Conservation (phyloP, 768 basidiomycete species). For the Trametes cubensis region DNA sequence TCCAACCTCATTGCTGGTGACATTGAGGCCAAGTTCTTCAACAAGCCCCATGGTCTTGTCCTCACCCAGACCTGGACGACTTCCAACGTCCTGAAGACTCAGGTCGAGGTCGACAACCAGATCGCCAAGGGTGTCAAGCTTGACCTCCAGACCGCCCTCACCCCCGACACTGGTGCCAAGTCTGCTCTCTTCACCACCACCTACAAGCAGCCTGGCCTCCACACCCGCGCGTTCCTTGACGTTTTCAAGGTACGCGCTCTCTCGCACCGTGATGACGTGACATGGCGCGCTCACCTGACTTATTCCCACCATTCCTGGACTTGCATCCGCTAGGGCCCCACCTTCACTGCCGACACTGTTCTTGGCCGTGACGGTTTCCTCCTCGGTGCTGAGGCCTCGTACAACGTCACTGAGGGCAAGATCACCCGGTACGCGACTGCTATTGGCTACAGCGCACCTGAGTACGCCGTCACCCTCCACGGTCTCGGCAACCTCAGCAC, state of each 20-base stretch:
- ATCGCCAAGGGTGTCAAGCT: constrained; percentile 97
- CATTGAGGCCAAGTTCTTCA: constrained; percentile 92
- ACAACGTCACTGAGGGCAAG: constrained; percentile 93
- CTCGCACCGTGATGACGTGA: constrained; percentile 23
- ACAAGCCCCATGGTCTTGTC: constrained; percentile 90
- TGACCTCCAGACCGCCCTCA: constrained; percentile 80
- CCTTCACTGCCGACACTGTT: constrained; percentile 95
- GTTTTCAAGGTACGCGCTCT: constrained; percentile 82
- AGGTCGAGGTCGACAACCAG: constrained; percentile 95
- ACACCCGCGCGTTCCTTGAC: constrained; percentile 89
- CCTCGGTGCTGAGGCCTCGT: constrained; percentile 92
- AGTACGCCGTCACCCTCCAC: constrained; percentile 93
- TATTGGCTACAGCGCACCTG: constrained; percentile 92
- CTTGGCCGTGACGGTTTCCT: constrained; percentile 97
- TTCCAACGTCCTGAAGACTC: constrained; percentile 86
- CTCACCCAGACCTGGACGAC: constrained; percentile 98
- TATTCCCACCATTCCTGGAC: background rate
- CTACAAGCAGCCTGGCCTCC: constrained; percentile 96
- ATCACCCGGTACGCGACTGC: constrained; percentile 92
- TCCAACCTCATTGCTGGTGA: constrained; percentile 78
- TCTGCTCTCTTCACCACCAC: constrained; percentile 77
- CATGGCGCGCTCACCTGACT: constrained; percentile 21
- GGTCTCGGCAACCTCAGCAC: constrained; percentile 92
- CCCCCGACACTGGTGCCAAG: constrained; percentile 87
- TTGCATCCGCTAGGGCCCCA: constrained; percentile 73